These are phyloP conservation scores for Corylus avellana DNA, from an alignment of 306 rosid species.

Conservation along the genomic window DNA sequence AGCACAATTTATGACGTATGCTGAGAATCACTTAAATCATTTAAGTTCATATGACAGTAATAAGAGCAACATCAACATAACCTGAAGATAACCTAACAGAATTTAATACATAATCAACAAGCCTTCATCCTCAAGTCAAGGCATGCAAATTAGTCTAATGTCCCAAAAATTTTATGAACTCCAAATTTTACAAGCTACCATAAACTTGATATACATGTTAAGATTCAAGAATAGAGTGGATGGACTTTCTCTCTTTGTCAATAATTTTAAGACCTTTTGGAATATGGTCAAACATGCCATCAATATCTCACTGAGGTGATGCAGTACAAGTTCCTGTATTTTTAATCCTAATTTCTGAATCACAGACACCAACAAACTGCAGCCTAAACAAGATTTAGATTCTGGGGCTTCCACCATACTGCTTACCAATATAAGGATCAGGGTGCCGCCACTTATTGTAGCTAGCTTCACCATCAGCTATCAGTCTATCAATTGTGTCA, in stretches of 20 bases:
- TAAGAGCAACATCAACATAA: neutral
- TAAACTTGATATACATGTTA: neutral
- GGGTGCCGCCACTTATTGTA: conserved; percentile 95
- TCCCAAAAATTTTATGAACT: neutral
- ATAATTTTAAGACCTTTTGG: neutral
- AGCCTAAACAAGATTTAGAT: neutral
- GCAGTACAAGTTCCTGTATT: neutral
- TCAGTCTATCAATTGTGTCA: conserved; percentile 81
- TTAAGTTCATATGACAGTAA: neutral
- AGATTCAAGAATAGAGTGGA: neutral
- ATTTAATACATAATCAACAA: neutral
- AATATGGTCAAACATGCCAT: neutral
- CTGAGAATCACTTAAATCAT: neutral
- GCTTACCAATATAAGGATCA: conserved; percentile 89
- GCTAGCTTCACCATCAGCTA: conserved; percentile 67
- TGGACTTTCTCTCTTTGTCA: neutral
- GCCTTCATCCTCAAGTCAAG: neutral
- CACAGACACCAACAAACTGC: neutral
- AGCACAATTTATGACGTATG: neutral
- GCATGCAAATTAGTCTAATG: neutral
- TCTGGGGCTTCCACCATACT: neutral
- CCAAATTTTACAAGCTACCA: neutral
- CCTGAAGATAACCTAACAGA: neutral
- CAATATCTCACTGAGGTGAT: neutral
- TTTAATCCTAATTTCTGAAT: neutral